Evolutionary conservation across 768 basidiomycete species (phyloP), one percentile per base, ranked within the genome.

Genomic region (Suillus clintonianus): DNA sequence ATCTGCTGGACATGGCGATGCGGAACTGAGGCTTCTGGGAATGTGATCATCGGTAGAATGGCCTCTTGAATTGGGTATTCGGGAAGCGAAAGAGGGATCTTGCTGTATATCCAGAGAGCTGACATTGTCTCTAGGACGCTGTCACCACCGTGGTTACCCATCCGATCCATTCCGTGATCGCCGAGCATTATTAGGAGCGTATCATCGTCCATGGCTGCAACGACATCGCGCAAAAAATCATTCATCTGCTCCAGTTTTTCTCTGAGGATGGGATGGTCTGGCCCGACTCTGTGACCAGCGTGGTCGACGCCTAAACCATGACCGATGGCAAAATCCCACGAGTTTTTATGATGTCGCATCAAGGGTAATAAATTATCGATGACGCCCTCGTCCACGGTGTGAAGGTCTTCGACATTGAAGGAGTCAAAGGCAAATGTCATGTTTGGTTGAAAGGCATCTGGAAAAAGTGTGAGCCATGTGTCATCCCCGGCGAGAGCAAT

Each of bases 321-420:
- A 6, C 92, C 97, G 32, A 99, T 84, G 30, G 96, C 79, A 63
- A 98, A 86, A 75, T 95, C 93, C 85, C 96, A 98, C 1, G 86
- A 78, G 17, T 2, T 27, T 27, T 4, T 2, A 27, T 71, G 62
- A 45, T 83, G 77, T 59, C 82, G 78, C 5, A 98, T 81, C 22
- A 95, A 83, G 0, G 94, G 94, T 67, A 96, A 88, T 5, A 99
- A 80, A 69, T 98, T 89, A 15, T 79, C 70, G 41, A 92, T 89
- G 61, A 99, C 95, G 11, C 96, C 96, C 59, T 90, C 82, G 70
- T 99, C 97, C 55, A 99, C 97, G 0, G 94, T 90, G 71, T 99
- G 95, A 3, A 99, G 82, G 73, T 99, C 97, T 75, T 99, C 97
- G 64, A 99, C 97, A 75, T 99, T 95, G 83, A 99, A 99, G 0